Evolutionary conservation across 768 basidiomycete genomes (phyloP).

Genomic region (Phlegmacium glaucopus): DNA sequence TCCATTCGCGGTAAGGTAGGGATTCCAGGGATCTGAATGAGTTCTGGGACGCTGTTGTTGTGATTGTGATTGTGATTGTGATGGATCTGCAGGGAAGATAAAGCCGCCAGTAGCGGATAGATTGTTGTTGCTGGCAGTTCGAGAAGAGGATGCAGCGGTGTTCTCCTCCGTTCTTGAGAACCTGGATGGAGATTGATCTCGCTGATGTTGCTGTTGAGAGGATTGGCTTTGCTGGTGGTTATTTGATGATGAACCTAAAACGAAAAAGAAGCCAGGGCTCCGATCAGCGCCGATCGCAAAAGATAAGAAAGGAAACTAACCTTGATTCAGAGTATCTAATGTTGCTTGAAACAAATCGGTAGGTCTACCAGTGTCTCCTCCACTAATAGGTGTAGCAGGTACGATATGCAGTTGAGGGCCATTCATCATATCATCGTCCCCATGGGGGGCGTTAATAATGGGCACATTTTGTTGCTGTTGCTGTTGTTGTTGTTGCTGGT

Average conservation of each 20-base stretch:
- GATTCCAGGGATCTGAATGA: conserved; percentile 49
- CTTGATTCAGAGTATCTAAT: conserved; percentile 49
- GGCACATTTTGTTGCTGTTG: conserved; percentile 22
- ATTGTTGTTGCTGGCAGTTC: neutral
- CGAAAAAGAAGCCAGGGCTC: neutral
- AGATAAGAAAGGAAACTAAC: conserved; percentile 32
- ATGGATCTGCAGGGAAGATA: conserved; percentile 2
- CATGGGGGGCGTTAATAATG: conserved; percentile 44
- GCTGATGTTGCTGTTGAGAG: conserved; percentile 7
- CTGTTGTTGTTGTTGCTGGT: conserved; percentile 10
- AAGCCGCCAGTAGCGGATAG: neutral
- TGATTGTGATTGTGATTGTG: conserved; percentile 18
- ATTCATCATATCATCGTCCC: conserved; percentile 25
- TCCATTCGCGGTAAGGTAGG: neutral
- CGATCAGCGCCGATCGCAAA: conserved; percentile 1
- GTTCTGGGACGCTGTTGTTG: conserved; percentile 43
- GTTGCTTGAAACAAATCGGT: conserved; percentile 49
- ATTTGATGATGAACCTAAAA: neutral
- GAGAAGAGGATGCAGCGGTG: neutral
- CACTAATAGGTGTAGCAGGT: conserved; percentile 77
- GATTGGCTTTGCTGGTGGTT: neutral
- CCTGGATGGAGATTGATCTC: neutral
- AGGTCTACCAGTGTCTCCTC: conserved; percentile 46
- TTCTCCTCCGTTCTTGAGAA: neutral
- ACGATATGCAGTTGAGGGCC: conserved; percentile 73